Evolutionary conservation across 139 green algal species (phyloP), one percentile per base, ranked within the genome.

Genomic region (Prasinococcaceae sp.): DNA sequence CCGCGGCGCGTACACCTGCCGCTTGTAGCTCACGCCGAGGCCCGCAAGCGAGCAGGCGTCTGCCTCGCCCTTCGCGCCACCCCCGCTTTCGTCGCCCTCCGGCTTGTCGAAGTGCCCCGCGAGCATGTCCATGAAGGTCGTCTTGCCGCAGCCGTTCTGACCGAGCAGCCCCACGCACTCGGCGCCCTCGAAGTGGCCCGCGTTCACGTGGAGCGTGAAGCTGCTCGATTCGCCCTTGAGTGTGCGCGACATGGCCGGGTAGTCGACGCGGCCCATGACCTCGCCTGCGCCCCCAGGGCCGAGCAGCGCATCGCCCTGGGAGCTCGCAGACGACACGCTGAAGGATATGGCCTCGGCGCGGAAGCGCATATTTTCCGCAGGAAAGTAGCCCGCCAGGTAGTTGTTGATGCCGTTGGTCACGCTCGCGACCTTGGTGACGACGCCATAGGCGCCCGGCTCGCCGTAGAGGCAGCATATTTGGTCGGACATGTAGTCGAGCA

Each of bases 391-490:
- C 26, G 74, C 79, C 30, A 93, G 70, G 70, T 93, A 94, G 63
- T 89, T 86, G 71, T 93, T 93, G 68, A 93, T 93, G 47, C 84
- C 84, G 33, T 77, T 63, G 30, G 67, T 53, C 38, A 79, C 55
- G 33, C 68, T 73, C 62, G 97, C 97, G 26, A 90, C 90, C 78
- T 97, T 69, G 29, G 90, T 99, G 36, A 99, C 90, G 6, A 99
- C 90, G 38, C 90, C 92, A 58, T 98, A 99, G 3, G 92, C 90
- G 16, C 69, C 71, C 1, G 92, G 92, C 75, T 94, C 93, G 59
- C 92, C 92, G 54, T 99, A 99, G 60, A 99, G 70, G 76, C 88
- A 97, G 79, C 90, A 97, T 61, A 98, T 92, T 76, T 94, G 98
- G 82, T 99, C 92, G 2, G 84, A 94, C n/a, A 99, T 73, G 74